Base-by-base conservation (phyloP, 2,329 filamentous ascomycete genomes). In the Cladorrhinum sp. region DNA sequence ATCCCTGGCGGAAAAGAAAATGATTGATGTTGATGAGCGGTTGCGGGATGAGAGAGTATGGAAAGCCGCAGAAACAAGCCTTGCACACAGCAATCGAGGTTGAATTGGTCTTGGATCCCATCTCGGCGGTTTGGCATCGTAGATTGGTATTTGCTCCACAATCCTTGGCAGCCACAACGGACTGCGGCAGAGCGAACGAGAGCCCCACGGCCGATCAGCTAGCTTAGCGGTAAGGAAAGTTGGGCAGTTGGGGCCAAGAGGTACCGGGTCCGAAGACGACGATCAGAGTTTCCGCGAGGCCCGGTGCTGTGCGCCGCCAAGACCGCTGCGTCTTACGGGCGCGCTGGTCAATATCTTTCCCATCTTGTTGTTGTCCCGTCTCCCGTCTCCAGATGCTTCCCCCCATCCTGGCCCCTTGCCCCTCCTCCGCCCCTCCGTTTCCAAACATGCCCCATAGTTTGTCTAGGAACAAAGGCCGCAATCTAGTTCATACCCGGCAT, bases 401-500 rank as follows among this genome's bases (percentile, higher is more conserved):
- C 20, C 39, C 33, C 53, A n/a, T 42, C 24, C 23, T 48, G 21
- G 4, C 12, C 14, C 55, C 30, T 36, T 28, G 26, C 9, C 26
- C 26, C 26, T 28, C 26, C 55, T 23, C 18, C 36, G 33, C 33
- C 14, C 30, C 30, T 52, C 50, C 23, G 16, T 26, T 52, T 33
- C 42, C 4, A 46, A 46, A 56, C 18, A 23, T 24, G 33, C 52
- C 28, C 16, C 26, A 14, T 52, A 23, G 30, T 16, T 46, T 36
- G 7, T 36, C 28, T 21, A 26, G 30, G 24, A 36, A 42, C 39
- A 30, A 49, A 30, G 20, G 23, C 28, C 18, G 59, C 23, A 55
- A 42, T 68, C 65, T 70, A 78, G 66, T 72, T 76, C 92, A 97
- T 97, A 18, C 94, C 95, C 66, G 92, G 88, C 91, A 98, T 94